Evolutionary conservation across 805 yeast species (phyloP), one percentile per base, ranked within the genome.

Genomic region (Wickerhamiella australiensis): DNA sequence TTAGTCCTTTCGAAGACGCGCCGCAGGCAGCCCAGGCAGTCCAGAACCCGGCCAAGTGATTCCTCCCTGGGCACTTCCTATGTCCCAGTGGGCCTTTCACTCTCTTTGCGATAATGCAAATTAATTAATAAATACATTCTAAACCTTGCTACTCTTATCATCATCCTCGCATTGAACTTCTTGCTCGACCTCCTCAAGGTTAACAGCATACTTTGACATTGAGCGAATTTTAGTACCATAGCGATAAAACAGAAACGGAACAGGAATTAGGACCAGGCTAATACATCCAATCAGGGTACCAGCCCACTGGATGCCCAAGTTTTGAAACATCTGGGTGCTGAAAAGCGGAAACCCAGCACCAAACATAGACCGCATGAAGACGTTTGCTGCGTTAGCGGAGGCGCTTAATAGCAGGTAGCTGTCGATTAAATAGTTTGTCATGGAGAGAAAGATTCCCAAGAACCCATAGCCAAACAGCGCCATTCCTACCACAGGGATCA

Each of bases 331-430:
- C 52, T 70, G 73, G 31, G 65, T 60, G 2, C 80, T 75, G 59
- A 78, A 77, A 43, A 79, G 63, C 18, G 85, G 84, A 69, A 79
- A 78, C 1, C 70, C 73, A 27, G 78, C 80, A 26, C 77, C 85
- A 61, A 77, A 73, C 4, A 72, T 62, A 0, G 82, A 77, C 60
- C 84, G 69, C 46, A 75, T 59, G 50, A 79, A 74, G 1, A 83
- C 76, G 54, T 78, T 77, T 5, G 79, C 82, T 3, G 85, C 82
- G 50, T 78, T 67, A 2, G 82, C 81, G 12, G 80, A 74, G 1
- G 84, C 84, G 7, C 82, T 77, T 54, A 70, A 74, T 42, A 69
- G 63, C 31, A 77, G 68, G 57, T 76, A 78, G 42, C 81, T 68
- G 60, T 79, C 84, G 46, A 80, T 76, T 52, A 80, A 65, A 57